Evolutionary conservation across 2,329 filamentous ascomycete genomes (phyloP).

Genomic region (Calonectria pseudoturangicola): DNA sequence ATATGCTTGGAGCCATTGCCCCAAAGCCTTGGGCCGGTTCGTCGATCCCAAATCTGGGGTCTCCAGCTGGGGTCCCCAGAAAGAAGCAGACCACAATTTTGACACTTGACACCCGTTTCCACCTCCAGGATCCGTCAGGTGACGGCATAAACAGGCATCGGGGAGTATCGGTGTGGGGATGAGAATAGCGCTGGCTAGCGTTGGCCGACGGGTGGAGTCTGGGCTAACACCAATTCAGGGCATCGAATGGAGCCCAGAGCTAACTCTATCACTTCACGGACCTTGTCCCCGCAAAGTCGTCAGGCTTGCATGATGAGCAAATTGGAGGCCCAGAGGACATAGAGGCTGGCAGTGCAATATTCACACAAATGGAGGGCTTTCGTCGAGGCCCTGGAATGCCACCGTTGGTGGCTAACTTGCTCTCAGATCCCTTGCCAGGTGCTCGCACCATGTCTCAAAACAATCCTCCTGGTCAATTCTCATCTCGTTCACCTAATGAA

Average conservation of each 20-base stretch:
- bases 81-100: slow-evolving; percentile 35
- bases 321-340: slow-evolving; percentile 3
- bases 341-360: background rate
- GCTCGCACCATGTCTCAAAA: slow-evolving; percentile 18
- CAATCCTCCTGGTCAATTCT: background rate
- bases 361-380: slow-evolving; percentile 35
- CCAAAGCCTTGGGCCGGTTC: slow-evolving; percentile 11
- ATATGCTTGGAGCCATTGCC: slow-evolving; percentile 29
- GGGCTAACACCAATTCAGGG: background rate
- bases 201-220: slow-evolving; percentile 4
- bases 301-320: slow-evolving; percentile 25
- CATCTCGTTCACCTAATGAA: slow-evolving; percentile 10
- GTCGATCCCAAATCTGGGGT: slow-evolving; percentile 36
- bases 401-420: slow-evolving; percentile 42
- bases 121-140: slow-evolving; percentile 23
- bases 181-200: slow-evolving; percentile 25
- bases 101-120: slow-evolving; percentile 23
- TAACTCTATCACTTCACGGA: slow-evolving; percentile 23
- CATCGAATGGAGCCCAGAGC: slow-evolving; percentile 1
- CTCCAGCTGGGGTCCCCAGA: slow-evolving; percentile 43
- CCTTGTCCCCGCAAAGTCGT: slow-evolving; percentile 28
- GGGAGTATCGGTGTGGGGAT: slow-evolving; percentile 45
- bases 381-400: slow-evolving; percentile 37
- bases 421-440: slow-evolving; percentile 38
- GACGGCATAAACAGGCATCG: slow-evolving; percentile 15